A percentile compares a stretch with the other conserved stretches of the same genome.
These are phyloP conservation scores for Vinca minor DNA, from an alignment of 257 asterid genomes.

Conservation along the genomic window DNA sequence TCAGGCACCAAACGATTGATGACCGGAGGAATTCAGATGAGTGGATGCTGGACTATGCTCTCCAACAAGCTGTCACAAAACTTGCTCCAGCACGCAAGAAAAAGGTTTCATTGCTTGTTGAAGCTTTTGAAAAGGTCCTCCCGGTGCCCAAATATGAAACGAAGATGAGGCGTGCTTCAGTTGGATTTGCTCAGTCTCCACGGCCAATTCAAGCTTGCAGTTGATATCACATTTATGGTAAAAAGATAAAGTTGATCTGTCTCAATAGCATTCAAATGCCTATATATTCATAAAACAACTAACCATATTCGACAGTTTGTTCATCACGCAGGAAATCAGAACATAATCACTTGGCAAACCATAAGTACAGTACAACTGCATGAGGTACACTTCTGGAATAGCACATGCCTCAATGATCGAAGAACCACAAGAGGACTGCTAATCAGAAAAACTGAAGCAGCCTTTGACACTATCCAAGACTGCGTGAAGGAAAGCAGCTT, in stretches of 20 bases:
- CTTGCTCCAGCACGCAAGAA: slow-evolving; percentile 75
- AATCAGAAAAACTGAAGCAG: background rate
- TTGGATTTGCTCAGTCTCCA: slow-evolving; percentile 23
- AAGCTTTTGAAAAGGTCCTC: slow-evolving; percentile 74
- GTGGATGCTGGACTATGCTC: slow-evolving; percentile 87
- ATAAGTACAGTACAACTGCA: background rate
- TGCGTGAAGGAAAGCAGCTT: no score
- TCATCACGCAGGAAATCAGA: background rate
- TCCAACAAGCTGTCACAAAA: slow-evolving; percentile 58
- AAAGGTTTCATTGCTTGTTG: slow-evolving; percentile 70
- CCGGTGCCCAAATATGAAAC: slow-evolving; percentile 42
- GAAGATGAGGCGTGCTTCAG: slow-evolving; percentile 25
- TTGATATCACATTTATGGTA: slow-evolving; percentile 35
- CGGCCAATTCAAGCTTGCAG: slow-evolving; percentile 60
- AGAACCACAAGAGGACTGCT: background rate
- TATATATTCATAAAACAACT: background rate
- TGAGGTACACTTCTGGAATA: background rate
- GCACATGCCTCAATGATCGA: background rate
- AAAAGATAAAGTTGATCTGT: background rate
- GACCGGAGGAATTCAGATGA: slow-evolving; percentile 67
- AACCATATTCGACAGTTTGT: background rate
- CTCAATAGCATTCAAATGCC: background rate
- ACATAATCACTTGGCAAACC: background rate
- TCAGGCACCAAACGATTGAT: slow-evolving; percentile 64
- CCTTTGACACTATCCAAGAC: background rate